These are phyloP conservation scores for Adansonia gregorii DNA, from an alignment of 441 rosid species.

Conservation along the genomic window DNA sequence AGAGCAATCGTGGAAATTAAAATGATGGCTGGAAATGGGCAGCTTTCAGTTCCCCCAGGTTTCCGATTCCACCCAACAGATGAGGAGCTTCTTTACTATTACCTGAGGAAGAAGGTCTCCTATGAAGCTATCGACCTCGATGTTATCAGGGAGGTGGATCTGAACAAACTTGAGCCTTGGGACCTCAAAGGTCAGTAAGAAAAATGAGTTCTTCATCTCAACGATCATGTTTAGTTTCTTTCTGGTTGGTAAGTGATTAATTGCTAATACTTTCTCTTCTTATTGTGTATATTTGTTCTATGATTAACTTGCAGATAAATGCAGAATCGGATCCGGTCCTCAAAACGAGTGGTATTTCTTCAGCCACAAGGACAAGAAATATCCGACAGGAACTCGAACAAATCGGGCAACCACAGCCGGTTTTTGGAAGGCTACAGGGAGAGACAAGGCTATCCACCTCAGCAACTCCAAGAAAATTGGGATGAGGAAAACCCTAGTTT, in stretches of 20 bases:
- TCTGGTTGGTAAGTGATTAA: neutral
- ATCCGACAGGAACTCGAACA: constrained; percentile 77
- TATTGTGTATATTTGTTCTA: neutral
- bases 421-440: constrained; percentile 79
- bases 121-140: constrained; percentile 68
- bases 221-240: neutral
- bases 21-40: constrained; percentile 66
- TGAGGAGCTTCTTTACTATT: constrained; percentile 73
- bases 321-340: constrained; percentile 73
- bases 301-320: constrained; percentile 46
- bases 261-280: neutral
- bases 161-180: constrained; percentile 82
- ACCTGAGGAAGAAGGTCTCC: constrained; percentile 69
- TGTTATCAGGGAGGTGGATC: constrained; percentile 77
- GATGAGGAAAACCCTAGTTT: constrained; percentile 76
- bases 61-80: constrained; percentile 40
- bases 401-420: constrained; percentile 79
- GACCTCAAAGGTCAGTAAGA: constrained; percentile 56
- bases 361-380: constrained; percentile 79
- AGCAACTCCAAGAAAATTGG: constrained; percentile 63
- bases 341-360: constrained; percentile 81
- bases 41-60: constrained; percentile 70
- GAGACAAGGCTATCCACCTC: constrained; percentile 72
- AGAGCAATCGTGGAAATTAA: constrained; percentile 21
- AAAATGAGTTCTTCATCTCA: neutral